Conservation (phyloP, 306 rosid genomes). For the Cicer bijugum region DNA sequence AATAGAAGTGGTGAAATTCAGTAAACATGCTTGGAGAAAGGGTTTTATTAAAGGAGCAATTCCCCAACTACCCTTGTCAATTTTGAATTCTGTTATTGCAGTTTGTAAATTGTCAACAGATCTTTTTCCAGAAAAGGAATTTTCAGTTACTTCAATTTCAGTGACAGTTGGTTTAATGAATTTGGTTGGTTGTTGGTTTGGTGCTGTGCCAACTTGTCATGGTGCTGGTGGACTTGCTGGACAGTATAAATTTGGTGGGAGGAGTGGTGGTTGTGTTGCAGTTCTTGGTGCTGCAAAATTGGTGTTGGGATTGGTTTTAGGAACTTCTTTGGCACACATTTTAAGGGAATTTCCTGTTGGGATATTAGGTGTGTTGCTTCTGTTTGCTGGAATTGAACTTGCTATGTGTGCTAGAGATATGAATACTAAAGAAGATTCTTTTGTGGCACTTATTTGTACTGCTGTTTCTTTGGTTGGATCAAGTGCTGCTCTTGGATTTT, state of each 20-base stretch:
- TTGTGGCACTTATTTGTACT: constrained; percentile 43
- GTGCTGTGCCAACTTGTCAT: constrained; percentile 44
- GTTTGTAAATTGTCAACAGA: constrained; percentile 45
- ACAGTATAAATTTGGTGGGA: constrained; percentile 46
- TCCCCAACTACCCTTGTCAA: constrained; percentile 44
- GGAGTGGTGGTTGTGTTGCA: constrained; percentile 47
- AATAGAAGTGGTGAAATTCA: constrained; percentile 40
- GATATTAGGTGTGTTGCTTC: constrained; percentile 39
- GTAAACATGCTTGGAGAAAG: constrained; percentile 39
- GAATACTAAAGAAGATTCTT: constrained; percentile 45
- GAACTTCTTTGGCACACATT: constrained; percentile 44
- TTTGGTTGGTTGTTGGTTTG: constrained; percentile 45
- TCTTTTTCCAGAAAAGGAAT: constrained; percentile 43
- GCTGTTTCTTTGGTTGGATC: constrained; percentile 48
- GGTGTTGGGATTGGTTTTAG: constrained; percentile 42
- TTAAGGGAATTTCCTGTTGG: constrained; percentile 42
- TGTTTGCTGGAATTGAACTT: constrained; percentile 48
- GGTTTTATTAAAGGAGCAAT: constrained; percentile 45
- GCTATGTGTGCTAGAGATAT: constrained; percentile 48
- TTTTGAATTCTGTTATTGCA: constrained; percentile 44
- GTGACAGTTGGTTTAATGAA: constrained; percentile 49
- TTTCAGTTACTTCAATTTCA: constrained; percentile 43
- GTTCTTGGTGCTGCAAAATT: constrained; percentile 31
- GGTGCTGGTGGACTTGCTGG: constrained; percentile 49
- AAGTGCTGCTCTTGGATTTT: constrained; percentile 51